phyloP scores from a whole-genome alignment of 192 early-diverging fungal genomes.

The Linderina pennispora region DNA sequence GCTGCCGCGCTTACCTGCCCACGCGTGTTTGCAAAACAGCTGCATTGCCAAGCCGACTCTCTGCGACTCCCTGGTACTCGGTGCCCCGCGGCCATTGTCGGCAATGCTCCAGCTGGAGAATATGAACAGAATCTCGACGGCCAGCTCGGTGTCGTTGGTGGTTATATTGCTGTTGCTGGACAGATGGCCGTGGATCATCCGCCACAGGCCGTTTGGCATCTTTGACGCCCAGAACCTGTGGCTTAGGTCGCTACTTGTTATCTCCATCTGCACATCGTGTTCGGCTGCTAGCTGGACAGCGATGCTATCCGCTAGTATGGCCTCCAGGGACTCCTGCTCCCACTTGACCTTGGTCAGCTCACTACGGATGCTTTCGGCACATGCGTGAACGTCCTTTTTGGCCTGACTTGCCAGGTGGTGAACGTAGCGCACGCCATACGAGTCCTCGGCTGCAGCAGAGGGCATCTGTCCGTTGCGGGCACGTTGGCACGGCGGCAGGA shows the following conservation, averaged over 20 bases:
- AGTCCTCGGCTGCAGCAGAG: conserved; percentile 10
- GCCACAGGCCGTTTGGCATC: conserved; percentile 8
- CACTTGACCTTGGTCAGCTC: conserved; percentile 3
- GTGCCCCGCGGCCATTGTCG: neutral
- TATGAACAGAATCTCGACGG: conserved; percentile 31
- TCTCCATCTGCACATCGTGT: conserved; percentile 1
- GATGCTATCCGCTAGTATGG: conserved; percentile 23
- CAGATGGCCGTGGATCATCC: conserved; percentile 5
- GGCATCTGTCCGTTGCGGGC: neutral
- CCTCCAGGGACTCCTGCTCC: conserved; percentile 13
- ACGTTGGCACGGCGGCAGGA: conserved; percentile 17
- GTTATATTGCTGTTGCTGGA: neutral
- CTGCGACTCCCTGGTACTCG: conserved; percentile 5
- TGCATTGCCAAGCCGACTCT: conserved; percentile 21
- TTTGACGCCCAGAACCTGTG: conserved; percentile 15
- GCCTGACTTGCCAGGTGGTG: neutral
- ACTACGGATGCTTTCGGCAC: neutral
- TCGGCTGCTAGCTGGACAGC: conserved; percentile 23
- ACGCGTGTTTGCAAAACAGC: conserved; percentile 16
- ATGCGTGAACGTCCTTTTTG: neutral
- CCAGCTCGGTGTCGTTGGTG: conserved; percentile 30
- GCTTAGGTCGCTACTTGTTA: conserved; percentile 7
- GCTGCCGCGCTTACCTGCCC: neutral
- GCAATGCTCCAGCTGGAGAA: conserved; percentile 11
- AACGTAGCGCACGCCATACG: conserved; percentile 33